phyloP scores from a whole-genome alignment of 768 basidiomycete genomes.

The Hypholoma sublateritium region DNA sequence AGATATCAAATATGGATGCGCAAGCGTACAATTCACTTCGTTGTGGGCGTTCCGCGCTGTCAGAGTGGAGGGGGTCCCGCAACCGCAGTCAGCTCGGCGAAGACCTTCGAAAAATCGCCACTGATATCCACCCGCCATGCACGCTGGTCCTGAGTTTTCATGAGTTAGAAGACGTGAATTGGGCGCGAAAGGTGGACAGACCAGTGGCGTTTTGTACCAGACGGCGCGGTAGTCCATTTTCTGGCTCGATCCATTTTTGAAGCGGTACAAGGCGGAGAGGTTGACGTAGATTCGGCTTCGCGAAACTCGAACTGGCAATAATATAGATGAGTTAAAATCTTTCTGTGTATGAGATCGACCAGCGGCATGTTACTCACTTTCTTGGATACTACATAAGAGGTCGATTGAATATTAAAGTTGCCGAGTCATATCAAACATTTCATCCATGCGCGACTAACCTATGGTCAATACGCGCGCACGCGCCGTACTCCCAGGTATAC shows the following conservation, averaged over 20 bases:
- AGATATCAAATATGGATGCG: no score
- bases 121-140: constrained; percentile 14
- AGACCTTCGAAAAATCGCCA: constrained; percentile 15
- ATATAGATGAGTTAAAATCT: neutral
- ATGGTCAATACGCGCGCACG: constrained; percentile 14
- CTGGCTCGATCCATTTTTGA: constrained; percentile 12
- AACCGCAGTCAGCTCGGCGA: constrained; percentile 11
- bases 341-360: neutral
- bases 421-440: neutral
- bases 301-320: constrained; percentile 8
- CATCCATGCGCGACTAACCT: constrained; percentile 1
- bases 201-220: constrained; percentile 15
- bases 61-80: constrained; percentile 15
- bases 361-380: neutral
- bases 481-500: constrained; percentile 18
- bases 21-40: no score
- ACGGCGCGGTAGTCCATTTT: constrained; percentile 11
- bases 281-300: constrained; percentile 7
- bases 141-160: constrained; percentile 8
- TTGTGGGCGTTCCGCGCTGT: neutral
- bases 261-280: constrained; percentile 10
- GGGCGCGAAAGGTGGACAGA: neutral
- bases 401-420: neutral
- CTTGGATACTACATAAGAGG: constrained; percentile 5
- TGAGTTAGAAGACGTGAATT: neutral